Evolutionary conservation across 345 rosid species (phyloP).

Genomic region (Punica granatum): DNA sequence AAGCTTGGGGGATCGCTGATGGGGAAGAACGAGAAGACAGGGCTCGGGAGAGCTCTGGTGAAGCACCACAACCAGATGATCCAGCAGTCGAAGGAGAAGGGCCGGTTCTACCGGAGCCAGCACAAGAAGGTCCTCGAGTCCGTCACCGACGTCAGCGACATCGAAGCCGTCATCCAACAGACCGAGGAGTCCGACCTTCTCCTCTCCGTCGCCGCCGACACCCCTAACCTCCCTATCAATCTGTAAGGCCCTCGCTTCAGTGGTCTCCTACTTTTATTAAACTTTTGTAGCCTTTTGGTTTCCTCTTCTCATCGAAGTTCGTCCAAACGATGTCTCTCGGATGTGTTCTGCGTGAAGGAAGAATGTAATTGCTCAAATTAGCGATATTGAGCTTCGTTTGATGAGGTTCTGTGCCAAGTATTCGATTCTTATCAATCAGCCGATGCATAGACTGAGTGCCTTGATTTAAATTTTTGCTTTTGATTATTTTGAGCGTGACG

Average conservation of each 20-base stretch:
- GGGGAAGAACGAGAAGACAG: constrained; percentile 82
- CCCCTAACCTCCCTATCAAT: constrained; percentile 49
- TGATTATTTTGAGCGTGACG: too few relatives aligned
- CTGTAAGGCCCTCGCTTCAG: too few relatives aligned
- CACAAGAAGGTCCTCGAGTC: constrained; percentile 79
- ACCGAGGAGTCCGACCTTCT: constrained; percentile 59
- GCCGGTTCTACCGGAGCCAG: constrained; percentile 39
- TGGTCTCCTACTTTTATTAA: background rate
- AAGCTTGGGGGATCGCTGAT: constrained; percentile 12
- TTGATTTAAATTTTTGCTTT: too few relatives aligned
- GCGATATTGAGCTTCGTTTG: background rate
- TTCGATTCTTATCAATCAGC: too few relatives aligned
- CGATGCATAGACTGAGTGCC: too few relatives aligned
- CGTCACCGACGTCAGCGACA: constrained; percentile 63
- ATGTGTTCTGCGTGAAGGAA: background rate
- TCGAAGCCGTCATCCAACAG: constrained; percentile 77
- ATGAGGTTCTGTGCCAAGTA: background rate
- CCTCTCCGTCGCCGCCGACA: constrained; percentile 28
- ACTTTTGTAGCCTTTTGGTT: background rate
- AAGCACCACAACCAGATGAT: constrained; percentile 90
- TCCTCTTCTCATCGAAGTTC: too few relatives aligned
- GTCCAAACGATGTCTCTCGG: background rate
- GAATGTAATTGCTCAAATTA: too few relatives aligned
- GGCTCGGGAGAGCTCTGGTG: constrained; percentile 72
- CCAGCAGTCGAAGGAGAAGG: constrained; percentile 74